Evolutionary conservation across 1,284 basidiomycete species (phyloP).

Genomic region (Cerrena zonata): DNA sequence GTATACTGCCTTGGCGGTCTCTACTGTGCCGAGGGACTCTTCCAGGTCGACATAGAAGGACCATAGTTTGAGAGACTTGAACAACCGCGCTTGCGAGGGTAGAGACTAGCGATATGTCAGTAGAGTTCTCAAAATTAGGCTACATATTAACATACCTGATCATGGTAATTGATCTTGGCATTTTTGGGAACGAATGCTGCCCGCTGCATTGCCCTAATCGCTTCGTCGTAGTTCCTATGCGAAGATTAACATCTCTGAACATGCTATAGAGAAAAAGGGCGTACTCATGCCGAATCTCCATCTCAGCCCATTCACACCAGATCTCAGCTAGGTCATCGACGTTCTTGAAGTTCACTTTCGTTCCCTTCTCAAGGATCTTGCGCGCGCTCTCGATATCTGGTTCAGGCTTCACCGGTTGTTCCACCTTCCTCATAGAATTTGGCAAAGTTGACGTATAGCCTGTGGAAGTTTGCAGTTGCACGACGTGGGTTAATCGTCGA

Average conservation of each 20-base stretch:
- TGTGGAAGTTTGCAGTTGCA: constrained; percentile 87
- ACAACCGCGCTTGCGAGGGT: constrained; percentile 82
- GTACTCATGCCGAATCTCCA: constrained; percentile 93
- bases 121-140: neutral
- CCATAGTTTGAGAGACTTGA: constrained; percentile 98
- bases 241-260: too few relatives aligned
- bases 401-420: constrained; percentile 68
- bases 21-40: constrained; percentile 91
- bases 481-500: constrained; percentile 86
- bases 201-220: constrained; percentile 91
- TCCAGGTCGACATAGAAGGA: constrained; percentile 97
- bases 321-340: constrained; percentile 98
- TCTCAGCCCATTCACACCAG: constrained; percentile 99
- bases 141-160: constrained; percentile 64
- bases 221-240: constrained; percentile 88
- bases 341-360: constrained; percentile 86
- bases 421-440: constrained; percentile 98
- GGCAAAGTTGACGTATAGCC: constrained; percentile 91
- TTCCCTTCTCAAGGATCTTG: constrained; percentile 88
- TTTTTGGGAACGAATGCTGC: constrained; percentile 87
- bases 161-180: constrained; percentile 88
- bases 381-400: constrained; percentile 80
- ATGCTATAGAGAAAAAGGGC: constrained; percentile 30
- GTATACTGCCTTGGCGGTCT: constrained; percentile 88
- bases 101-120: constrained; percentile 47